phyloP scores from a whole-genome alignment of 2,329 filamentous ascomycete species.

The Ramularia endophylla region DNA sequence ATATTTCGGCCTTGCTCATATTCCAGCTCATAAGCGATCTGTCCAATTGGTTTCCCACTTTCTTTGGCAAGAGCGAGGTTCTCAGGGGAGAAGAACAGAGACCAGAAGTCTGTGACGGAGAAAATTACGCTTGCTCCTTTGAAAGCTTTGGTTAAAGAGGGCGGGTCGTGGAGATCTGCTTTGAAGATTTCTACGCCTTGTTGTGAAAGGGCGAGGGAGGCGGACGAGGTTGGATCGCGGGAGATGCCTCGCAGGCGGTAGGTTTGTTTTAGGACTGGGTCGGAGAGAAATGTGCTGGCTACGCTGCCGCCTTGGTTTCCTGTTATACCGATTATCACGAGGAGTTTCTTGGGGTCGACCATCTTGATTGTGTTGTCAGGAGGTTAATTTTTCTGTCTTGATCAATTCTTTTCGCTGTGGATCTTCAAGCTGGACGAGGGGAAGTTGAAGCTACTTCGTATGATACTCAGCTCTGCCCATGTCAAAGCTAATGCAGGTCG shows the following conservation, averaged over 20 bases:
- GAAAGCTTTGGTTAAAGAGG: conserved; percentile 41
- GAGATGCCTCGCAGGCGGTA: conserved; percentile 53
- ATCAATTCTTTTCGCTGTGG: too few species aligned
- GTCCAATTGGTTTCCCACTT: conserved; percentile 16
- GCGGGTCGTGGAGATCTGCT: conserved; percentile 47
- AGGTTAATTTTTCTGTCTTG: too few species aligned
- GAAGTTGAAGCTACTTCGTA: too few species aligned
- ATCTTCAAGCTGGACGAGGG: too few species aligned
- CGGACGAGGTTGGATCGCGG: conserved; percentile 41
- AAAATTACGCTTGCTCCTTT: conserved; percentile 46
- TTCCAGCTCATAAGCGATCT: conserved; percentile 20
- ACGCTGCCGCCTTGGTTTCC: conserved; percentile 57
- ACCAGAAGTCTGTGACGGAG: conserved; percentile 50
- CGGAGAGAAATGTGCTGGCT: conserved; percentile 39
- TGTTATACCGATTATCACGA: conserved; percentile 56
- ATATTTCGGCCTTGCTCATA: conserved; percentile 29
- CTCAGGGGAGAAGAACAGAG: conserved; percentile 21
- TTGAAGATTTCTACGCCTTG: conserved; percentile 48
- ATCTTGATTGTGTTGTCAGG: too few species aligned
- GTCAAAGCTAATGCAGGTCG: too few species aligned
- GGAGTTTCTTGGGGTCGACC: conserved; percentile 41
- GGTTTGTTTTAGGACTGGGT: conserved; percentile 40
- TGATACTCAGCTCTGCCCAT: too few species aligned
- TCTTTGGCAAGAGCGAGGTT: conserved; percentile 18
- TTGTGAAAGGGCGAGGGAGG: conserved; percentile 39